Conservation (phyloP, 257 asterid genomes). For the Plectranthus barbatus region DNA sequence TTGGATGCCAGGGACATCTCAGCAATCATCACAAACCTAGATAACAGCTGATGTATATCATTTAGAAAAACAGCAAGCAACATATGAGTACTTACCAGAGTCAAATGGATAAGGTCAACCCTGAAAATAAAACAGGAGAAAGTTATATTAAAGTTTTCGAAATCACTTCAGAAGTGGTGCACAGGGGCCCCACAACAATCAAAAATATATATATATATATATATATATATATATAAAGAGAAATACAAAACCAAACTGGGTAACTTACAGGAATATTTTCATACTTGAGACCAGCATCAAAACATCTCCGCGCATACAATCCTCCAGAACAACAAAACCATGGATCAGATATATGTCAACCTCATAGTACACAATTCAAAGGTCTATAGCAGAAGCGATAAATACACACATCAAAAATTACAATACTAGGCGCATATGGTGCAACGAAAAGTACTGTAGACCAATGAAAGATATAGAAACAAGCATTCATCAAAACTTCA, state of each 20-base stretch:
- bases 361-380: slow-evolving; percentile 20
- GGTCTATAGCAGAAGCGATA: slow-evolving; percentile 16
- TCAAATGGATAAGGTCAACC: slow-evolving; percentile 25
- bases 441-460: not conserved
- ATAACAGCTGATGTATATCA: not conserved
- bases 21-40: not conserved
- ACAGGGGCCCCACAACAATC: no score
- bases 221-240: no score
- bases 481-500: not conserved
- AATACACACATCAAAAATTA: not conserved
- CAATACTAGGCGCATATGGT: not conserved
- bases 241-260: slow-evolving; percentile 6
- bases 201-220: no score
- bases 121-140: slow-evolving; percentile 32
- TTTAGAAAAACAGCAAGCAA: not conserved
- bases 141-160: slow-evolving; percentile 20
- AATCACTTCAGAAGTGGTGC: no score
- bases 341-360: slow-evolving; percentile 53
- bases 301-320: slow-evolving; percentile 46
- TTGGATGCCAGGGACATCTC: not conserved
- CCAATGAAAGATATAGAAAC: not conserved
- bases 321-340: slow-evolving; percentile 75
- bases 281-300: slow-evolving; percentile 46
- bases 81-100: slow-evolving; percentile 36
- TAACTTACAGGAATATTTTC: slow-evolving; percentile 43